Percentiles rank a stretch among this genome's conserved stretches.
These are phyloP conservation scores for Pisolithus albus DNA, from an alignment of 768 basidiomycete genomes.

Conservation along the genomic window DNA sequence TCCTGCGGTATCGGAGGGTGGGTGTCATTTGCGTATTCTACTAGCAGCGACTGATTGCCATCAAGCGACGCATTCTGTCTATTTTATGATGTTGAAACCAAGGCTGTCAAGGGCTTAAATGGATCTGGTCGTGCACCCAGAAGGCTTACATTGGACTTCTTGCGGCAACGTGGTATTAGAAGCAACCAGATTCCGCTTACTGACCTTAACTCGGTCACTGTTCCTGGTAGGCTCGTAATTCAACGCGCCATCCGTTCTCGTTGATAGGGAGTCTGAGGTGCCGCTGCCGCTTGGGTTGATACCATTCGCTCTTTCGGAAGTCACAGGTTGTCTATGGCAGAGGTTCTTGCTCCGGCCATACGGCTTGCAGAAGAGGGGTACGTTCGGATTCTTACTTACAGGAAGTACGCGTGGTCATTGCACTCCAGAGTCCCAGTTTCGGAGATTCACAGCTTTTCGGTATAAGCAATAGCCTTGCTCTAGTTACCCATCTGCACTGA, in stretches of 20 bases:
- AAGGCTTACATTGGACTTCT: constrained; percentile 69
- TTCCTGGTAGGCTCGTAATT: constrained; percentile 48
- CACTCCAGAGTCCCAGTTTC: constrained; percentile 71
- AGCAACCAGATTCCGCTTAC: constrained; percentile 66
- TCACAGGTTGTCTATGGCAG: constrained; percentile 51
- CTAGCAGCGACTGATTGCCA: constrained; percentile 8
- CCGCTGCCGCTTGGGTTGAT: constrained; percentile 95
- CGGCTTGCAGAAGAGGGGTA: constrained; percentile 88
- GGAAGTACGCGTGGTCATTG: background rate
- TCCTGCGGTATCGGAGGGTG: constrained; percentile 92
- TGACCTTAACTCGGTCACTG: constrained; percentile 88
- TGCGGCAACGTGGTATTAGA: constrained; percentile 59
- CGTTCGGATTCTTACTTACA: constrained; percentile 7
- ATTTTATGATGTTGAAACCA: constrained; percentile 80
- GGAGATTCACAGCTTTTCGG: constrained; percentile 63
- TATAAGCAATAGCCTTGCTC: constrained; percentile 24
- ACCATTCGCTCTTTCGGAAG: constrained; percentile 79
- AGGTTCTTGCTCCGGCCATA: constrained; percentile 85
- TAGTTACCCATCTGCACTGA: background rate
- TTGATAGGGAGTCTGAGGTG: constrained; percentile 42
- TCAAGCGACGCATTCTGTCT: constrained; percentile 85
- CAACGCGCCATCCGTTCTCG: background rate
- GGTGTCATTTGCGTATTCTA: constrained; percentile 11
- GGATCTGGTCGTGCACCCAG: constrained; percentile 86
- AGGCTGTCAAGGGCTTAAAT: constrained; percentile 82